phyloP scores from a whole-genome alignment of 768 basidiomycete genomes.

The Fibroporia radiculosa region DNA sequence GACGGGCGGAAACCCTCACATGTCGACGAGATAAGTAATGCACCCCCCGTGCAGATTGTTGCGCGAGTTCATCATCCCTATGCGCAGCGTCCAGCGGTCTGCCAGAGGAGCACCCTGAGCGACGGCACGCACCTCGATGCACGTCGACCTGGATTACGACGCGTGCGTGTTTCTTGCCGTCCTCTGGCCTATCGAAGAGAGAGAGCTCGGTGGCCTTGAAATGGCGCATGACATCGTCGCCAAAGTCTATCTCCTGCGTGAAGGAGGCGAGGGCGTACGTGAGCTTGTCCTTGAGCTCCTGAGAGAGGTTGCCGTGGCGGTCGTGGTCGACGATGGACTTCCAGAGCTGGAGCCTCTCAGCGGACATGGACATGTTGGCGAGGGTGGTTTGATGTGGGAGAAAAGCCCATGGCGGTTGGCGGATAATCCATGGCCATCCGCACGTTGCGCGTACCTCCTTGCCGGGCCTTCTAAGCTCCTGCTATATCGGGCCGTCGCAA shows the following conservation, averaged over 20 bases:
- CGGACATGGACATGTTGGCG: not conserved
- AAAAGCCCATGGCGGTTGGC: not conserved
- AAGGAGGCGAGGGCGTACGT: constrained; percentile 32
- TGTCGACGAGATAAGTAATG: constrained; percentile 13
- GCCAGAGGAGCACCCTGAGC: not conserved
- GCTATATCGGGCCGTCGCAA: constrained; percentile 12
- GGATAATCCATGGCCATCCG: too few species aligned
- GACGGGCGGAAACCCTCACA: constrained; percentile 4
- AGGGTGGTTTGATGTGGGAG: not conserved
- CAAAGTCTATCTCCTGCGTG: not conserved
- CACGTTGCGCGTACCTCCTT: too few species aligned
- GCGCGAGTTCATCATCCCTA: constrained; percentile 13
- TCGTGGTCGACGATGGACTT: not conserved
- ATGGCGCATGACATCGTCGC: not conserved
- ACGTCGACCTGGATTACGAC: constrained; percentile 9
- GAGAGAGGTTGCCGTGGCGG: constrained; percentile 37
- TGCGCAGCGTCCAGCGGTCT: not conserved
- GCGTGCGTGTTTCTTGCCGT: constrained; percentile 11
- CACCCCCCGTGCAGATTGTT: constrained; percentile 15
- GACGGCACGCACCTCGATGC: constrained; percentile 2
- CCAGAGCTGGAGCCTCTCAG: not conserved
- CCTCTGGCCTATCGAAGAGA: constrained; percentile 7
- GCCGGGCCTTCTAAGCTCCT: too few species aligned
- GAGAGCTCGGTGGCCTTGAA: constrained; percentile 5
- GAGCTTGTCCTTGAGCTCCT: constrained; percentile 42